phyloP scores from a whole-genome alignment of 352 stramenopile genomes.

The Globisporangium nodosum region DNA sequence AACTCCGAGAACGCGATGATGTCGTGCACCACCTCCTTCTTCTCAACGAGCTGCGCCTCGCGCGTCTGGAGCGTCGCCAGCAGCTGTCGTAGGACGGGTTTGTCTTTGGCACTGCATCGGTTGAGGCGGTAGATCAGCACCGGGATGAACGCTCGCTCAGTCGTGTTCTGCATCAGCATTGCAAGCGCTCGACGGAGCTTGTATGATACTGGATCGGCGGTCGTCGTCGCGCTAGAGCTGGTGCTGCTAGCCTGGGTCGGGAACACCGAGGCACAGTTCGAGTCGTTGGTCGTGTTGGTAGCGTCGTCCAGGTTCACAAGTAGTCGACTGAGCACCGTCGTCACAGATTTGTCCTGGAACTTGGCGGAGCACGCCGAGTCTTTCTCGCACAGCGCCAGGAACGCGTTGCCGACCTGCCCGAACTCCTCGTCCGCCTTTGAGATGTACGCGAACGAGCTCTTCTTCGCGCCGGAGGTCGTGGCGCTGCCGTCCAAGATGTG shows the following conservation, averaged over 20 bases:
- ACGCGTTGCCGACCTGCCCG: slow-evolving; percentile 33
- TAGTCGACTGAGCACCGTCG: slow-evolving; percentile 30
- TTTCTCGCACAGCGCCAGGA: slow-evolving; percentile 37
- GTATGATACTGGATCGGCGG: slow-evolving; percentile 8
- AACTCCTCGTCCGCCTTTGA: slow-evolving; percentile 39
- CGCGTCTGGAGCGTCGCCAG: slow-evolving; percentile 20
- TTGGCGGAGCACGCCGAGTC: slow-evolving; percentile 35
- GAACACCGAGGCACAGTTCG: slow-evolving; percentile 11
- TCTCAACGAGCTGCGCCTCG: slow-evolving; percentile 3
- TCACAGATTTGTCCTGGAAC: slow-evolving; percentile 25
- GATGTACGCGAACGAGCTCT: slow-evolving; percentile 13
- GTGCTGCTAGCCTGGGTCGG: background rate
- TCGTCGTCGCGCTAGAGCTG: background rate
- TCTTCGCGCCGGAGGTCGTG: slow-evolving; percentile 24
- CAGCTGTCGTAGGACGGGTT: slow-evolving; percentile 32
- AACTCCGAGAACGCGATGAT: slow-evolving; percentile 73
- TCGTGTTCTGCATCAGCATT: slow-evolving; percentile 35
- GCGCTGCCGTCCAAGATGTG: slow-evolving; percentile 57
- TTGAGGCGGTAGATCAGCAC: slow-evolving; percentile 50
- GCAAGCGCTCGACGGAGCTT: slow-evolving; percentile 21
- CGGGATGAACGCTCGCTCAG: slow-evolving; percentile 55
- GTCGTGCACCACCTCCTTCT: slow-evolving; percentile 41
- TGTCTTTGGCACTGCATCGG: slow-evolving; percentile 43
- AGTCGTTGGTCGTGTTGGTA: background rate
- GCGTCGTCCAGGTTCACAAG: slow-evolving; percentile 28